Conservation (phyloP, 306 rosid species). For the Trifolium dubium region DNA sequence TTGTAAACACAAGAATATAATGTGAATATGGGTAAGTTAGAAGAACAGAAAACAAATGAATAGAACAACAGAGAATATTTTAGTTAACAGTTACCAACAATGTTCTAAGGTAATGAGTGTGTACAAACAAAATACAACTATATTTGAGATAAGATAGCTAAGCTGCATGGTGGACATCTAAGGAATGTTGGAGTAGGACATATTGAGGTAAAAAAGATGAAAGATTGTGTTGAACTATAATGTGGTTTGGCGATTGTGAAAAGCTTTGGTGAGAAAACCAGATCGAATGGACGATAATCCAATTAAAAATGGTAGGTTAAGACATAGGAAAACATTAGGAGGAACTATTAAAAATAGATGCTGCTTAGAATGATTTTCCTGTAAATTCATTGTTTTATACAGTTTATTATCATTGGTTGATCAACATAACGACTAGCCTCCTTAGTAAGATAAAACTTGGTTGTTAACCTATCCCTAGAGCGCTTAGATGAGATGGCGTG, state of each 20-base stretch:
- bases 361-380: background rate
- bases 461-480: background rate
- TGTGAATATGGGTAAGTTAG: too few relatives aligned
- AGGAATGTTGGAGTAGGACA: background rate
- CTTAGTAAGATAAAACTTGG: background rate
- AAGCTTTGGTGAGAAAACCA: constrained; percentile 12
- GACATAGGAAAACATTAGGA: constrained; percentile 5
- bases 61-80: background rate
- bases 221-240: background rate
- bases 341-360: background rate
- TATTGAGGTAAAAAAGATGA: background rate
- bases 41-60: too few relatives aligned
- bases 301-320: constrained; percentile 5
- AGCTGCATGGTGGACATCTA: background rate
- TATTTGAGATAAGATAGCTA: background rate
- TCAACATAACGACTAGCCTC: background rate
- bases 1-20: too few relatives aligned
- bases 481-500: too few relatives aligned
- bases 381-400: background rate
- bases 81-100: background rate
- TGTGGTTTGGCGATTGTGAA: background rate
- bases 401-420: constrained; percentile 21
- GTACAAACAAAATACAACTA: background rate
- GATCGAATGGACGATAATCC: constrained; percentile 2
- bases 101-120: background rate